phyloP scores from a whole-genome alignment of 2,329 filamentous ascomycete species.

The Lithohypha guttulata region DNA sequence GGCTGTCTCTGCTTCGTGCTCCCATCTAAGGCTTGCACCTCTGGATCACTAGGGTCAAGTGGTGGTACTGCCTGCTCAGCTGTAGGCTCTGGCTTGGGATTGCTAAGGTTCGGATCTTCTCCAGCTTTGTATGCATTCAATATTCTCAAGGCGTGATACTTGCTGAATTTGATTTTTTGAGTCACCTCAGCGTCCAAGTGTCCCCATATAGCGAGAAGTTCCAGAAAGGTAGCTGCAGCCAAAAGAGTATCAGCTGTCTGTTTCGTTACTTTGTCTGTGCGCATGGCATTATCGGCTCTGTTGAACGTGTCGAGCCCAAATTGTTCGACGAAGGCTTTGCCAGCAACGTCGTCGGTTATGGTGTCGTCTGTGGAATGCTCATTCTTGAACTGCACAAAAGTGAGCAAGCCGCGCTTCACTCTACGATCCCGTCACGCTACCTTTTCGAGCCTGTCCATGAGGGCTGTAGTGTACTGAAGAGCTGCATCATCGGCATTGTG shows the following conservation, averaged over 20 bases:
- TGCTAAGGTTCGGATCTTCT: constrained; percentile 82
- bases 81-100: constrained; percentile 53
- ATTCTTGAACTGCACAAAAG: constrained; percentile 56
- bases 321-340: constrained; percentile 85
- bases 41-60: constrained; percentile 55
- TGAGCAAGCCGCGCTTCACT: too few relatives aligned
- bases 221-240: constrained; percentile 84
- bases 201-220: constrained; percentile 77
- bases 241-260: constrained; percentile 92
- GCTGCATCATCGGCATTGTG: constrained; percentile 70
- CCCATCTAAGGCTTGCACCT: constrained; percentile 45
- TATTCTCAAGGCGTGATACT: constrained; percentile 89
- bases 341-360: constrained; percentile 72
- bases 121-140: constrained; percentile 82
- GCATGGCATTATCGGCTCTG: constrained; percentile 70
- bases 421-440: constrained; percentile 30
- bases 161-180: constrained; percentile 89
- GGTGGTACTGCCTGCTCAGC: constrained; percentile 36
- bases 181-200: constrained; percentile 61
- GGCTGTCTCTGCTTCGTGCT: constrained; percentile 41
- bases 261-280: constrained; percentile 72
- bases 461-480: constrained; percentile 63
- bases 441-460: constrained; percentile 88
- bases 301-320: constrained; percentile 84
- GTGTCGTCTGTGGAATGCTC: constrained; percentile 69